A percentile compares a stretch with the other conserved stretches of the same genome.
These are phyloP conservation scores for Thalia dealbata DNA, from an alignment of 176 grass and related monocot genomes.

Conservation along the genomic window DNA sequence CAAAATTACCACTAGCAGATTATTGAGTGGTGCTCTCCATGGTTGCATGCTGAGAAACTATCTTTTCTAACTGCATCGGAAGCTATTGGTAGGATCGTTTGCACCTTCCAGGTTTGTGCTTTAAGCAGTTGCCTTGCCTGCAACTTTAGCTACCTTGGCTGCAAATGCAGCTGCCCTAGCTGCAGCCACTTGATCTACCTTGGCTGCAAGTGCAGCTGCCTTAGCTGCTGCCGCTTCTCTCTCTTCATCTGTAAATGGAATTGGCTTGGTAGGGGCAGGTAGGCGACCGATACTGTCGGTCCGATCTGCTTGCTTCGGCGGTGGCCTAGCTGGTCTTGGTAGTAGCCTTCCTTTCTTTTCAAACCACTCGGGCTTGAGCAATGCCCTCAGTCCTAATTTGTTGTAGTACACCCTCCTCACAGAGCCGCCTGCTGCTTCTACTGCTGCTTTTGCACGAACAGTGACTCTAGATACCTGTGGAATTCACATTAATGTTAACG, in stretches of 20 bases:
- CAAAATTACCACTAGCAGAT: background rate
- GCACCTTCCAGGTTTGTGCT: background rate
- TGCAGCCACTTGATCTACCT: no score
- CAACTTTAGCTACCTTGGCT: no score
- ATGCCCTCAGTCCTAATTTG: slow-evolving; percentile 74
- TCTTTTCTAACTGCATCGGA: background rate
- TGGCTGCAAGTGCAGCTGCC: no score
- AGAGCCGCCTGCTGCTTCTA: slow-evolving; percentile 78
- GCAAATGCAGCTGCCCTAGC: no score
- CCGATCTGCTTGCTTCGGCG: slow-evolving; percentile 74
- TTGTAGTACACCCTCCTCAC: slow-evolving; percentile 84
- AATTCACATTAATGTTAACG: background rate
- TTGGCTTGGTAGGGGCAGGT: slow-evolving; percentile 69
- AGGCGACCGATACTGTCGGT: slow-evolving; percentile 75
- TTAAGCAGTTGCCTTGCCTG: slow-evolving; percentile 23
- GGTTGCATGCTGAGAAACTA: background rate
- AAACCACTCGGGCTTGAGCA: slow-evolving; percentile 89
- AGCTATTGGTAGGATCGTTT: background rate
- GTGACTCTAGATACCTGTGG: slow-evolving; percentile 52
- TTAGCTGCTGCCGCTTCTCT: slow-evolving; percentile 35
- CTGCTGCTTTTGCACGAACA: slow-evolving; percentile 61
- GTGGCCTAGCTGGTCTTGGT: slow-evolving; percentile 68
- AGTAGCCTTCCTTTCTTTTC: slow-evolving; percentile 79
- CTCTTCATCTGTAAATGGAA: slow-evolving; percentile 54
- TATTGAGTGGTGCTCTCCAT: background rate